A percentile compares a stretch with the other conserved stretches of the same genome.
phyloP scores from a whole-genome alignment of 352 stramenopile species.

The Poterioochromonas sp. region DNA sequence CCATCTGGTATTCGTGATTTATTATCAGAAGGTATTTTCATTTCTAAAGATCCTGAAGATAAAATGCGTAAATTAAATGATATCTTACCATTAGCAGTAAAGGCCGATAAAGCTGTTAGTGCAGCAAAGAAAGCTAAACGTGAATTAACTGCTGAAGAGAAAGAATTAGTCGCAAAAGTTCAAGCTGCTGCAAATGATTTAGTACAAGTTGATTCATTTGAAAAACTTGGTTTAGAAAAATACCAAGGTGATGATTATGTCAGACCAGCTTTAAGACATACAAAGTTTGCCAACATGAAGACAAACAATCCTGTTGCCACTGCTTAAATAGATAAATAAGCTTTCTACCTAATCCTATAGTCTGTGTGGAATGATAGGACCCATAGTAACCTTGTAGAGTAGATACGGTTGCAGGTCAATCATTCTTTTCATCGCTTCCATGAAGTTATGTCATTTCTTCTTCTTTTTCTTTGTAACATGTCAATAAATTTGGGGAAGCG shows the following conservation, averaged over 20 bases:
- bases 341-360: background rate
- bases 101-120: constrained; percentile 77
- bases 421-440: too few species aligned
- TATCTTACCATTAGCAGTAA: constrained; percentile 54
- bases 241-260: constrained; percentile 69
- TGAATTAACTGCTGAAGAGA: constrained; percentile 73
- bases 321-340: constrained; percentile 18
- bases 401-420: too few species aligned
- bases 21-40: constrained; percentile 58
- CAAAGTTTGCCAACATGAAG: constrained; percentile 17
- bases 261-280: constrained; percentile 60
- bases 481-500: too few species aligned
- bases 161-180: constrained; percentile 79
- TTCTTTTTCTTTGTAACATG: too few species aligned
- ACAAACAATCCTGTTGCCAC: too few species aligned
- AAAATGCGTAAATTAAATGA: constrained; percentile 53
- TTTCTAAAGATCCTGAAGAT: constrained; percentile 53
- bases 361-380: background rate
- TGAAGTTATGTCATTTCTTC: too few species aligned
- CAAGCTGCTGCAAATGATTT: constrained; percentile 81
- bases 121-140: constrained; percentile 82
- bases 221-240: constrained; percentile 68
- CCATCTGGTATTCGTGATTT: constrained; percentile 61
- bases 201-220: constrained; percentile 87
- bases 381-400: too few species aligned